phyloP scores from a whole-genome alignment of 495 filamentous ascomycete species.

The Hyaloscypha hepaticicola region DNA sequence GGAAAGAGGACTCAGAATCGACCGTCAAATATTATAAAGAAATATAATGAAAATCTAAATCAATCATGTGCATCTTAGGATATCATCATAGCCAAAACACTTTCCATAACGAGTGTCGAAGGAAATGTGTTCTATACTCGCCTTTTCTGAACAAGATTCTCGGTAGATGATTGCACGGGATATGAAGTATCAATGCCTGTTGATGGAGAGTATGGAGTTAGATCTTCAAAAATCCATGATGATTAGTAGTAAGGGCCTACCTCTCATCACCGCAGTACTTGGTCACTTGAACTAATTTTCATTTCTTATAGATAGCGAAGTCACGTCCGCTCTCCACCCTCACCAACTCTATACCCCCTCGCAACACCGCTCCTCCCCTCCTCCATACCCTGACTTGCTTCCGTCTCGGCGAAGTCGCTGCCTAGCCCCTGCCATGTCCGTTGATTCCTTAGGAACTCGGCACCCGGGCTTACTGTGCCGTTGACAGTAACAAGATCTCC shows the following conservation, averaged over 20 bases:
- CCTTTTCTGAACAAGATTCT: no score
- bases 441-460: conserved; percentile 78
- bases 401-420: conserved; percentile 63
- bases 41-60: neutral
- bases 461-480: conserved; percentile 82
- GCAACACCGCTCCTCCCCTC: conserved; percentile 88
- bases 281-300: neutral
- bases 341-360: conserved; percentile 81
- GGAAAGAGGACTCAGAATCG: neutral
- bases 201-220: no score
- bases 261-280: neutral
- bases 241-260: neutral
- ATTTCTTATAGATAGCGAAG: neutral
- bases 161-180: no score
- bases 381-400: conserved; percentile 55
- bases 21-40: neutral
- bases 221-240: no score
- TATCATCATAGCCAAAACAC: neutral
- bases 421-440: conserved; percentile 91
- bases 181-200: no score
- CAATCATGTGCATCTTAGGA: no score
- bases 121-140: no score
- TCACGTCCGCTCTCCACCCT: conserved; percentile 29
- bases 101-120: no score
- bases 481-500: conserved; percentile 74